Percentiles rank a stretch among this genome's conserved stretches.
Evolutionary conservation across 352 stramenopile species (phyloP).

Genomic region (Phytophthora cryptogea): DNA sequence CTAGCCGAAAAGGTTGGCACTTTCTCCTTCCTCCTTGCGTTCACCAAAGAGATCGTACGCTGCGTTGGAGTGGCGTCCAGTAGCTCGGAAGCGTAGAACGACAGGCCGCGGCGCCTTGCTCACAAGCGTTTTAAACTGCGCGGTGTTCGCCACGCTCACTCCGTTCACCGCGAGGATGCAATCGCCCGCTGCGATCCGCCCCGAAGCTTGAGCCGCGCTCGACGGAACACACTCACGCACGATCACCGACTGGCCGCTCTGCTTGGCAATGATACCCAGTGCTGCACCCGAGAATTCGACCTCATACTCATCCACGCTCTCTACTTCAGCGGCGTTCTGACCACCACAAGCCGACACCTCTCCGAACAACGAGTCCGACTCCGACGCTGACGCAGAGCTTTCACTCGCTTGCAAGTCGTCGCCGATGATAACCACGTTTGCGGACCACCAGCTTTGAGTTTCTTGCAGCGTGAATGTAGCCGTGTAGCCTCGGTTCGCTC

Average conservation of each 20-base stretch:
- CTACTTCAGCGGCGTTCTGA: background rate
- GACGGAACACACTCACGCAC: constrained; percentile 74
- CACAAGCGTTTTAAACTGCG: constrained; percentile 78
- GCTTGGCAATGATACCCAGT: constrained; percentile 75
- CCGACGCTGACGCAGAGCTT: constrained; percentile 12
- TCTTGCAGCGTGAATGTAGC: constrained; percentile 87
- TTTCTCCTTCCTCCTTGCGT: constrained; percentile 13
- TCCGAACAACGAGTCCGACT: constrained; percentile 37
- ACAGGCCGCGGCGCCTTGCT: constrained; percentile 56
- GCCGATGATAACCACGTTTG: constrained; percentile 79
- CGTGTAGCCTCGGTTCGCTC: constrained; percentile 79
- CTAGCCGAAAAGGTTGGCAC: constrained; percentile 36
- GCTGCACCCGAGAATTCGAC: constrained; percentile 61
- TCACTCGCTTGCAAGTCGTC: constrained; percentile 72
- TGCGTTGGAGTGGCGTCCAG: constrained; percentile 44
- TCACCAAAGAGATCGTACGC: constrained; percentile 82
- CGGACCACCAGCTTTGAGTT: constrained; percentile 79
- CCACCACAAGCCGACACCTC: constrained; percentile 12
- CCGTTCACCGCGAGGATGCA: constrained; percentile 77
- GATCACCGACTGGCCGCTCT: constrained; percentile 62
- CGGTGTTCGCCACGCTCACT: constrained; percentile 61
- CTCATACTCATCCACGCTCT: constrained; percentile 66
- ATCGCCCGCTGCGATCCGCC: constrained; percentile 64
- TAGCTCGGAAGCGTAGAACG: constrained; percentile 69
- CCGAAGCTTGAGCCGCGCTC: constrained; percentile 53